phyloP scores from a whole-genome alignment of 2,329 filamentous ascomycete species.

The Macrophomina tecta region DNA sequence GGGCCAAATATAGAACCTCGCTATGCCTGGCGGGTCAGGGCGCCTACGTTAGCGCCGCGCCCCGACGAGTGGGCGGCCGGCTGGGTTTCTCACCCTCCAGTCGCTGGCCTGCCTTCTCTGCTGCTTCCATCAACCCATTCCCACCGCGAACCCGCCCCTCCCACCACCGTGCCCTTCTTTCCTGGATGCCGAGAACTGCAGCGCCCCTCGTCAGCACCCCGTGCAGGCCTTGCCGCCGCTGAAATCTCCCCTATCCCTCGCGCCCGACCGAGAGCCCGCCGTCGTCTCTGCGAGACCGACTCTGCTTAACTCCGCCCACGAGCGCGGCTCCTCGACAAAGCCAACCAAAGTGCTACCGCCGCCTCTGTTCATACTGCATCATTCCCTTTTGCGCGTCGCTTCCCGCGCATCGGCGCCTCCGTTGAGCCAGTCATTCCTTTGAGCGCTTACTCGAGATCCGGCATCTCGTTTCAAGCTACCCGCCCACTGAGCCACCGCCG shows the following conservation, averaged over 20 bases:
- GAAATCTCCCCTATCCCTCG: slow-evolving; percentile 21
- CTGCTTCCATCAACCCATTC: slow-evolving; percentile 25
- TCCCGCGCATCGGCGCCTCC: slow-evolving; percentile 26
- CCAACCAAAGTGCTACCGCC: neutral
- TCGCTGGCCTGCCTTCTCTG: slow-evolving; percentile 18
- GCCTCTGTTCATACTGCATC: slow-evolving; percentile 13
- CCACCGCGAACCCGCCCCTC: slow-evolving; percentile 17
- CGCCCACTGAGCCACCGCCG: slow-evolving; percentile 32
- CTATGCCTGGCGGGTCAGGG: slow-evolving; percentile 5
- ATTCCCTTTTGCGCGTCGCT: slow-evolving; percentile 38
- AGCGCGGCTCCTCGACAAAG: slow-evolving; percentile 17
- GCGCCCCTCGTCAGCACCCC: slow-evolving; percentile 23
- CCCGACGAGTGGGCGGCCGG: slow-evolving; percentile 6
- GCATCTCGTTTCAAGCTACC: slow-evolving; percentile 48
- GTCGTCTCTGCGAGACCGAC: slow-evolving; percentile 32
- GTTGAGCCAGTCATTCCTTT: slow-evolving; percentile 43
- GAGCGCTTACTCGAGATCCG: slow-evolving; percentile 50
- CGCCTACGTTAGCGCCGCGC: slow-evolving; percentile 9
- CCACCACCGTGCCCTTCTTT: slow-evolving; percentile 20
- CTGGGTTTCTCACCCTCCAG: neutral
- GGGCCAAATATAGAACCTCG: neutral
- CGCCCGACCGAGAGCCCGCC: slow-evolving; percentile 25
- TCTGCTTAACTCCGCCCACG: slow-evolving; percentile 25
- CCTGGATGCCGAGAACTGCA: slow-evolving; percentile 27
- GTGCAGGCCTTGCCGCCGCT: slow-evolving; percentile 27